Evolutionary conservation across 2,329 filamentous ascomycete genomes (phyloP).

Genomic region (Penicillium sp.): DNA sequence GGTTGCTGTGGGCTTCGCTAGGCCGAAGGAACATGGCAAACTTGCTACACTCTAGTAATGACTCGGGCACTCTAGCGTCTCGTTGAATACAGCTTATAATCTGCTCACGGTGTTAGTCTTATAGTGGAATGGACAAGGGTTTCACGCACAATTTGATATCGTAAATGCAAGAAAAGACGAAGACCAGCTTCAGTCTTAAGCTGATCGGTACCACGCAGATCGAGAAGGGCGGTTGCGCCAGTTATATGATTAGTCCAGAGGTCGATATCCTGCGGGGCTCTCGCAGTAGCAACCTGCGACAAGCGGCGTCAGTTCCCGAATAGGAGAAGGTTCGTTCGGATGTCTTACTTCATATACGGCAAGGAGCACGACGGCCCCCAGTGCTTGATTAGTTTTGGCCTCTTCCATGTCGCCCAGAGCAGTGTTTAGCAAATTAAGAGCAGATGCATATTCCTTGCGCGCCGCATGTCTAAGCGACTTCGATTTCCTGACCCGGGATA

Average conservation of each 20-base stretch:
- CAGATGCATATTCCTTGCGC: constrained; percentile 52
- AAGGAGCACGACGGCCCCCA: constrained; percentile 55
- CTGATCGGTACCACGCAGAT: constrained; percentile 39
- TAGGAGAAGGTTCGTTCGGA: not conserved
- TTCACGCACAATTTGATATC: constrained; percentile 53
- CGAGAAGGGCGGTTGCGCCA: constrained; percentile 57
- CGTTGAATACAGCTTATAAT: constrained; percentile 37
- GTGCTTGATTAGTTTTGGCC: constrained; percentile 42
- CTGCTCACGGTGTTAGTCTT: constrained; percentile 20
- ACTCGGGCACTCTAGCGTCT: constrained; percentile 28
- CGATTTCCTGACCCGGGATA: constrained; percentile 53
- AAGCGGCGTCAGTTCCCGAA: not conserved
- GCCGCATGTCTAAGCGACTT: constrained; percentile 46
- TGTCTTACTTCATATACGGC: constrained; percentile 57
- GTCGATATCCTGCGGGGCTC: constrained; percentile 46
- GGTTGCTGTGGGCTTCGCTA: constrained; percentile 27
- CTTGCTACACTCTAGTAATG: constrained; percentile 31
- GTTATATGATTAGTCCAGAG: constrained; percentile 56
- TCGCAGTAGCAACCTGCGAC: constrained; percentile 35
- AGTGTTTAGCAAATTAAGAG: constrained; percentile 44
- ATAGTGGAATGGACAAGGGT: not conserved
- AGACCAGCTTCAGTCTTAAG: constrained; percentile 45
- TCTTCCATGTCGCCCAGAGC: constrained; percentile 33
- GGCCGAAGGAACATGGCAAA: constrained; percentile 29
- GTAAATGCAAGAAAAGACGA: constrained; percentile 52